These are phyloP conservation scores for Fusarium sp. DNA, from an alignment of 2,329 filamentous ascomycete genomes.

Conservation along the genomic window DNA sequence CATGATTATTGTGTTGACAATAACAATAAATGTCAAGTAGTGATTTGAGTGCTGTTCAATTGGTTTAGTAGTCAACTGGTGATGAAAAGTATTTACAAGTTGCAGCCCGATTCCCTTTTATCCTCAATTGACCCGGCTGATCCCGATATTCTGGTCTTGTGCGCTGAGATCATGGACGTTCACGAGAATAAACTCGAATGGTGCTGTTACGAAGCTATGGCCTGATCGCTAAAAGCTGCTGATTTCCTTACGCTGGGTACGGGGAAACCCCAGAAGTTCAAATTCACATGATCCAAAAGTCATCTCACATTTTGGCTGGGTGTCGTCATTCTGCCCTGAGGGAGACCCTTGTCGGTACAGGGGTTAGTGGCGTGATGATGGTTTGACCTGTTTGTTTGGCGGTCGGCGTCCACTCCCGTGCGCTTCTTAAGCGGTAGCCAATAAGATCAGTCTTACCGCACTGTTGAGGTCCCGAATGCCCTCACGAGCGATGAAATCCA, in stretches of 20 bases:
- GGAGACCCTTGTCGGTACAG: accelerated
- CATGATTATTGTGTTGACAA: neutral
- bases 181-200: neutral
- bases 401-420: too few relatives aligned
- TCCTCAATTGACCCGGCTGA: neutral
- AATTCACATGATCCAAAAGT: neutral
- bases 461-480: too few relatives aligned
- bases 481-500: too few relatives aligned
- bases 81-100: neutral
- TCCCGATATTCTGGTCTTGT: neutral
- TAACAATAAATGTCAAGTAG: neutral
- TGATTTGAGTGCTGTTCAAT: neutral
- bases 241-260: neutral
- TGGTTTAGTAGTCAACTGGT: neutral
- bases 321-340: neutral
- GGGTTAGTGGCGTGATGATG: neutral
- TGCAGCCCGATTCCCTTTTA: neutral
- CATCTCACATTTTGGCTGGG: neutral
- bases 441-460: too few relatives aligned
- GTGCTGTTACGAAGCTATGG: neutral
- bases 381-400: too few relatives aligned
- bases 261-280: neutral
- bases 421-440: too few relatives aligned
- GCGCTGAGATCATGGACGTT: neutral
- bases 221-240: neutral